Base-by-base conservation (phyloP, 768 basidiomycete species). In the Mycena galopus region DNA sequence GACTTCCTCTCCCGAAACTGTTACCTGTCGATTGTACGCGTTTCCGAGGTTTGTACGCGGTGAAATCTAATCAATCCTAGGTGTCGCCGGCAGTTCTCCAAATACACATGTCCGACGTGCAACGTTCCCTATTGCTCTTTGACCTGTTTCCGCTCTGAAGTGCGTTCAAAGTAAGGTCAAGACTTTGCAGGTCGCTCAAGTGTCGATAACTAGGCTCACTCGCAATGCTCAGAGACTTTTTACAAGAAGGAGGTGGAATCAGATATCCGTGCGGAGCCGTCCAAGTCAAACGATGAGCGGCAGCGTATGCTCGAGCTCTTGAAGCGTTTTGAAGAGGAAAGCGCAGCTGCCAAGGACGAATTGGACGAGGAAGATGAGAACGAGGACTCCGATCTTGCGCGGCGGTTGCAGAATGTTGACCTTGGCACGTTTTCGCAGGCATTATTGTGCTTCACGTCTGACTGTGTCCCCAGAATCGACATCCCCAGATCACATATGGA, bases 81-180 rank as follows among this genome's bases (percentile, higher is more conserved):
- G 76, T 96, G 94, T 83, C 87, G 85, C 35, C 86, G 93, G 77
- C 92, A 94, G 76, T 87, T 93, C 74, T 88, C 93, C 21, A 92
- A 90, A 77, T 96, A 96, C 81, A 92, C 90, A 0, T 96, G 95
- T 74, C 93, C 95, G 27, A 86, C 86, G 35, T 96, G 95, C 82
- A 96, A 96, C 77, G 82, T 92, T 30, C 88, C 88, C 0, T 96
- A 96, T 76, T 96, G 95, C 82, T 93, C 93, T 30, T 79, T 96
- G 33, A 82, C 84, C 14, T 96, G 95, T 81, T 96, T 94, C 82
- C 90, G 92, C 53, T 92, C 92, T 32, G 84, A 89, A 81, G 93
- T 93, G 80, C 72, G 88, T 79, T 32, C 67, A 66, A 51, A 60
- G 61, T 21, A 56, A 62, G 69, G 30, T 39, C 37, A 32, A 16